These are phyloP conservation scores for Priceomyces haplophilus DNA, from an alignment of 805 yeast species.

Conservation along the genomic window DNA sequence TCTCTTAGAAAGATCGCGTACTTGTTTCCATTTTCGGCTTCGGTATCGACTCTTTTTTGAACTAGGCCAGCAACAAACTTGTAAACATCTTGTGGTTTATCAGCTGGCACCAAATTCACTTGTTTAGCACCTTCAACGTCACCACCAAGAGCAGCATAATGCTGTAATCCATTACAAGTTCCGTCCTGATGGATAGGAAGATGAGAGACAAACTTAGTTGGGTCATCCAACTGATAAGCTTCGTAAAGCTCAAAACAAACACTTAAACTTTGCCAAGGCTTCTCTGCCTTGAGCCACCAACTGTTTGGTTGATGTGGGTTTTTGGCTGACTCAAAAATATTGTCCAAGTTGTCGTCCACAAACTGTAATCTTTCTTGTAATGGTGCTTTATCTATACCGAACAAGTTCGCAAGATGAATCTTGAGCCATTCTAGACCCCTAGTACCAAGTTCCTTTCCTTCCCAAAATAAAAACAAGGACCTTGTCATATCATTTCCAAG, in stretches of 20 bases:
- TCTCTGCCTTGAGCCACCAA: slow-evolving; percentile 75
- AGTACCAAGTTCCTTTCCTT: slow-evolving; percentile 65
- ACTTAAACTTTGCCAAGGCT: slow-evolving; percentile 80
- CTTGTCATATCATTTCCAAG: slow-evolving; percentile 77
- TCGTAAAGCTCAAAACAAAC: slow-evolving; percentile 64
- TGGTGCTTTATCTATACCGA: slow-evolving; percentile 73
- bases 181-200: slow-evolving; percentile 87
- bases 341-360: slow-evolving; percentile 54
- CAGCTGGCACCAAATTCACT: slow-evolving; percentile 70
- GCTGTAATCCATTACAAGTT: slow-evolving; percentile 82
- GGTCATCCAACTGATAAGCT: slow-evolving; percentile 61
- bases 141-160: slow-evolving; percentile 85
- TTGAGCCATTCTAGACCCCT: slow-evolving; percentile 71
- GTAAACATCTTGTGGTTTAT: slow-evolving; percentile 76
- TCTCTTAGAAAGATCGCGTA: slow-evolving; percentile 56
- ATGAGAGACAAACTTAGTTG: slow-evolving; percentile 61
- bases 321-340: slow-evolving; percentile 55
- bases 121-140: slow-evolving; percentile 79
- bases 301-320: slow-evolving; percentile 56
- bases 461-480: slow-evolving; percentile 71
- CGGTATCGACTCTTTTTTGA: slow-evolving; percentile 49
- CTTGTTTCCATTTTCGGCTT: slow-evolving; percentile 51
- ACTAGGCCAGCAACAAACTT: slow-evolving; percentile 67
- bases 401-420: slow-evolving; percentile 69
- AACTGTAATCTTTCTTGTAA: slow-evolving; percentile 59